Evolutionary conservation across 2,329 filamentous ascomycete species (phyloP), one percentile per base, ranked within the genome.

Genomic region (Colletotrichum australisinense): DNA sequence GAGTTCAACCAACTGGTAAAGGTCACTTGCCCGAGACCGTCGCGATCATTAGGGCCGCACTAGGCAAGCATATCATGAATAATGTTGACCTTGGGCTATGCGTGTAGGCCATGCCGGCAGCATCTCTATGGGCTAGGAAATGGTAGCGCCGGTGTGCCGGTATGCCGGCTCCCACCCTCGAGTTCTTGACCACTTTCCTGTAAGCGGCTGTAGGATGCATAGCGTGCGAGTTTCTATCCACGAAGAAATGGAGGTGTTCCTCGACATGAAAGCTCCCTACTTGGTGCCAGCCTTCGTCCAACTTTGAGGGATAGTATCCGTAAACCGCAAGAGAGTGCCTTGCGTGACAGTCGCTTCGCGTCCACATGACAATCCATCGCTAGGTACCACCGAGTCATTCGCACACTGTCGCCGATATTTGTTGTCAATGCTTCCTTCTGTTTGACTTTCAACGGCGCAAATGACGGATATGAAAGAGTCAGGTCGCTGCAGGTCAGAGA

Each of bases 371-470:
- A 22, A 53, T 56, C 22, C 28, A 63, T 26, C 55, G 60, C 49
- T 60, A 9, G 55, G 35, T 35, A 55, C 35, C 24, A 66, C 56
- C 56, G 70, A 73, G 70, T 73, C 70, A 73, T 59, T 73, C 26
- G 32, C 26, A 16, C 53, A 24, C 38, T 14, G 49, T 42, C 38
- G 70, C n/a, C 53, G 59, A 65, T 49, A n/a, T 30, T 28, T 56
- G 46, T 57, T 64, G 66, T 49, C 56, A 35, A 67, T 66, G 46
- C 60, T 73, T 66, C 56, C 60, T 60, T 70, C 35, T 30, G 26
- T 28, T 46, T 49, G 55, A 49, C 67, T 56, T 70, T 26, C n/a
- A 62, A 42, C 60, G 32, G 53, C 22, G 19, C 16, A 53, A 42
- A 63, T 59, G 24, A 63, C 28, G 56, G 22, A 14, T 24, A 11